Conservation (phyloP, 805 yeast species). For the Candida mattraensis region DNA sequence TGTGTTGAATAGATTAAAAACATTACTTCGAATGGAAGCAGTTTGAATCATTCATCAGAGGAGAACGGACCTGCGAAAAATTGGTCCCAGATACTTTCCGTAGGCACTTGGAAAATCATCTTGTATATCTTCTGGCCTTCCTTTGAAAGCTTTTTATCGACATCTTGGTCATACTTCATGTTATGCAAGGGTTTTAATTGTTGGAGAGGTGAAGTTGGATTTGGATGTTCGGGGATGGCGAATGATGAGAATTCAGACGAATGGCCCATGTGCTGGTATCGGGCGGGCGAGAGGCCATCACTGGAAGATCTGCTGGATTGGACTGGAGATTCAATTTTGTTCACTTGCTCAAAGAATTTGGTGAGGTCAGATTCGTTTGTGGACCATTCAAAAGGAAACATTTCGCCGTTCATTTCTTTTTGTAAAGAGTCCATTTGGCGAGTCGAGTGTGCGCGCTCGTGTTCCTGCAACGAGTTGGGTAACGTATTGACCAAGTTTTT, state of each 20-base stretch:
- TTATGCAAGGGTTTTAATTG: constrained; percentile 3
- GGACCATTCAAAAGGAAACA: constrained; percentile 35
- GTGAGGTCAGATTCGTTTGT: constrained; percentile 40
- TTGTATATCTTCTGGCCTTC: constrained; percentile 62
- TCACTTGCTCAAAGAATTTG: constrained; percentile 49
- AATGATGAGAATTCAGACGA: too few species aligned
- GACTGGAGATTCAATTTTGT: constrained; percentile 31
- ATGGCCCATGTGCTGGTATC: background rate
- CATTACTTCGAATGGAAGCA: constrained; percentile 15
- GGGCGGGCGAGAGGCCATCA: constrained; percentile 20
- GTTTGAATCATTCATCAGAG: constrained; percentile 11
- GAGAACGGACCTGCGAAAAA: constrained; percentile 41
- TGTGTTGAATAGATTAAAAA: constrained; percentile 13
- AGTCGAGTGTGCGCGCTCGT: constrained; percentile 10
- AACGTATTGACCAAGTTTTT: constrained; percentile 38
- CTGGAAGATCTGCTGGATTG: constrained; percentile 25
- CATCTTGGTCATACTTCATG: constrained; percentile 11
- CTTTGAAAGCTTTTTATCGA: constrained; percentile 20
- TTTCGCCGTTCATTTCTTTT: background rate
- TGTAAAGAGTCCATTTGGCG: constrained; percentile 1
- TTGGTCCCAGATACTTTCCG: constrained; percentile 70
- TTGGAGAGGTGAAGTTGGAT: constrained; percentile 1
- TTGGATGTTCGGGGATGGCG: too few species aligned
- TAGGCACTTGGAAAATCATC: constrained; percentile 60
- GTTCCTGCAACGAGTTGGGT: constrained; percentile 23